phyloP scores from a whole-genome alignment of 257 asterid genomes.

The Catharanthus roseus region DNA sequence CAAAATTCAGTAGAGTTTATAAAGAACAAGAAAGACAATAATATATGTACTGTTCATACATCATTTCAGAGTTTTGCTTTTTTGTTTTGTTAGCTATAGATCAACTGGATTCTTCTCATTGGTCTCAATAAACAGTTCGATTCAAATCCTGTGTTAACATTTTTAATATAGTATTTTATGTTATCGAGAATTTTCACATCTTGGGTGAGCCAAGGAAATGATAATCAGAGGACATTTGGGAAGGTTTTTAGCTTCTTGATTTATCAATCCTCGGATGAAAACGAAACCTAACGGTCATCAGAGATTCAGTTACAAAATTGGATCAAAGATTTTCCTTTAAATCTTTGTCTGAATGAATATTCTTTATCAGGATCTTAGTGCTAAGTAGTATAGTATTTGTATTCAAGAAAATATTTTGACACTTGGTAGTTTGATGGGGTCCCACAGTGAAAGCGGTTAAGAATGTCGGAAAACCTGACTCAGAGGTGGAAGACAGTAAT shows the following conservation, averaged over 20 bases:
- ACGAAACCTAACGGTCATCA: neutral
- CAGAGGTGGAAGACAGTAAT: neutral
- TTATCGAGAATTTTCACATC: too few relatives aligned
- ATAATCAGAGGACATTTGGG: neutral
- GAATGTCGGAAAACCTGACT: neutral
- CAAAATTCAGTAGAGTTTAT: neutral
- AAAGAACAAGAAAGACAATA: neutral
- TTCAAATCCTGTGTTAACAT: too few relatives aligned
- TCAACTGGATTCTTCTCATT: neutral
- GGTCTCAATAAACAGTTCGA: too few relatives aligned
- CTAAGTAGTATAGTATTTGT: too few relatives aligned
- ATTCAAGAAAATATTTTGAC: too few relatives aligned
- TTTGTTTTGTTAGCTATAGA: neutral
- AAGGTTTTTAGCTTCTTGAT: neutral
- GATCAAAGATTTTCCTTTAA: too few relatives aligned
- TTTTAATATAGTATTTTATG: too few relatives aligned
- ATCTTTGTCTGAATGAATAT: too few relatives aligned
- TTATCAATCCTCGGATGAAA: neutral
- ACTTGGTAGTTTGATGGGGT: neutral
- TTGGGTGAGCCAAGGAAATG: too few relatives aligned
- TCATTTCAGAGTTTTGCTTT: neutral
- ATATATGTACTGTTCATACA: neutral
- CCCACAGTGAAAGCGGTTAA: neutral
- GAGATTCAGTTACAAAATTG: neutral
- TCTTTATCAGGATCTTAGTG: too few relatives aligned